Evolutionary conservation across 768 basidiomycete genomes (phyloP).

Genomic region (Rubroboletus pulcherrimus): DNA sequence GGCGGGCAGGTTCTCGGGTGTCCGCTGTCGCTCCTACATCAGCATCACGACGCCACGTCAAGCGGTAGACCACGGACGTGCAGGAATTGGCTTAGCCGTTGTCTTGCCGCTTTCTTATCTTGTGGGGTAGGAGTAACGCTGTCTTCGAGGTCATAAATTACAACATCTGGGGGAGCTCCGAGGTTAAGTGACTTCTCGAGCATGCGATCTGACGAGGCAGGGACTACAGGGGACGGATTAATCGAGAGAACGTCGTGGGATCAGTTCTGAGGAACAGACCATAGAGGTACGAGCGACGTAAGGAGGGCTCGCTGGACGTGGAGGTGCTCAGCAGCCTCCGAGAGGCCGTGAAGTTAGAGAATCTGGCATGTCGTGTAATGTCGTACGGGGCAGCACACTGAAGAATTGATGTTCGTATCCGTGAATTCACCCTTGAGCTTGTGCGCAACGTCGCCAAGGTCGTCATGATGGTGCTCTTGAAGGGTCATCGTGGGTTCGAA

Average conservation of each 20-base stretch:
- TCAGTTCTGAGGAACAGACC: conserved; percentile 23
- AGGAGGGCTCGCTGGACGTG: conserved; percentile 12
- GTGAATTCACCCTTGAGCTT: conserved; percentile 1
- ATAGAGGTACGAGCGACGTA: conserved; percentile 64
- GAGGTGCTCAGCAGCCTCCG: conserved; percentile 17
- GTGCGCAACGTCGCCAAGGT: conserved; percentile 1
- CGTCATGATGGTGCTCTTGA: not conserved
- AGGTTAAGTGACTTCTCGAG: conserved; percentile 66
- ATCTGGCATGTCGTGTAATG: not conserved
- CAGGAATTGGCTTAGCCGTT: conserved; percentile 52
- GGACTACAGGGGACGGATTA: conserved; percentile 44
- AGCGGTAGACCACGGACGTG: conserved; percentile 36
- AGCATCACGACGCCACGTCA: conserved; percentile 5
- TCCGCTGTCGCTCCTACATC: conserved; percentile 22
- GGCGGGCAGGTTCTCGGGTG: conserved; percentile 36
- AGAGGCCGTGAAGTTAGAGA: not conserved
- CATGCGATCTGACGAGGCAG: conserved; percentile 76
- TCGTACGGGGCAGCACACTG: not conserved
- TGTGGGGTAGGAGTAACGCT: conserved; percentile 60
- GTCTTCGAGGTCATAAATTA: conserved; percentile 90
- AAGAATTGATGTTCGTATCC: not conserved
- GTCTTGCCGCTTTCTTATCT: conserved; percentile 59
- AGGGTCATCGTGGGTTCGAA: not conserved
- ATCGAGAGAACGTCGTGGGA: not conserved
- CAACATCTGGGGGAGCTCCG: conserved; percentile 56